Evolutionary conservation across 495 filamentous ascomycete genomes (phyloP).

Genomic region (Aspergillus indologenus): DNA sequence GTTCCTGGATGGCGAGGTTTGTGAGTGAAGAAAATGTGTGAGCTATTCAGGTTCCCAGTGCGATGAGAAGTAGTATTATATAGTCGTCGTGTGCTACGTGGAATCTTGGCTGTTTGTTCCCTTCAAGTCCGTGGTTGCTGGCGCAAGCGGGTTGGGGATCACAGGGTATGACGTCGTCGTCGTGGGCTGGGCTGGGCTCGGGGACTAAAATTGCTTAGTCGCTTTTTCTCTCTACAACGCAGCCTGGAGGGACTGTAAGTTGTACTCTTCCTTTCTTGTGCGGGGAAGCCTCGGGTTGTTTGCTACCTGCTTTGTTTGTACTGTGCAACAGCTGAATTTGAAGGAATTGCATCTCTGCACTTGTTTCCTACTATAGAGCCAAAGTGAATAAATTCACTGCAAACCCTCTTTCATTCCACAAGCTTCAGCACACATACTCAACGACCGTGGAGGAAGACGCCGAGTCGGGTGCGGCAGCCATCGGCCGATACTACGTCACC

Average conservation of each 20-base stretch:
- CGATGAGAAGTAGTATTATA: background rate
- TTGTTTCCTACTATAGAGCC: no score
- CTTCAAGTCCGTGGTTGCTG: background rate
- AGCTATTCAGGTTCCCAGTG: background rate
- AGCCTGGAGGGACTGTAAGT: no score
- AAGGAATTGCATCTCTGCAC: no score
- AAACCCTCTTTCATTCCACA: background rate
- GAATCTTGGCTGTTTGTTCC: background rate
- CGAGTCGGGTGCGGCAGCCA: background rate
- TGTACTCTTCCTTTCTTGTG: no score
- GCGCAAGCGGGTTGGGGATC: background rate
- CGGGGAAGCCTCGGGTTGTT: no score
- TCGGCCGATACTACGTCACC: constrained; percentile 11
- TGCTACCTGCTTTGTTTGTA: no score
- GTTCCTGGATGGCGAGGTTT: background rate
- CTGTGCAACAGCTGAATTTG: no score
- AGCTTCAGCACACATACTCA: background rate
- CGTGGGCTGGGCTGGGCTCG: no score
- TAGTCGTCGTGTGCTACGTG: background rate
- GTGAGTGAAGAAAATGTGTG: no score
- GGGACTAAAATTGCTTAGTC: no score
- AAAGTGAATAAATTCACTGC: no score
- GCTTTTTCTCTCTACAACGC: no score
- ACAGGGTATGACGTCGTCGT: constrained; percentile 15
- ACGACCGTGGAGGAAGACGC: background rate